Evolutionary conservation across 495 filamentous ascomycete genomes (phyloP).

Genomic region (Penicillium manginii): DNA sequence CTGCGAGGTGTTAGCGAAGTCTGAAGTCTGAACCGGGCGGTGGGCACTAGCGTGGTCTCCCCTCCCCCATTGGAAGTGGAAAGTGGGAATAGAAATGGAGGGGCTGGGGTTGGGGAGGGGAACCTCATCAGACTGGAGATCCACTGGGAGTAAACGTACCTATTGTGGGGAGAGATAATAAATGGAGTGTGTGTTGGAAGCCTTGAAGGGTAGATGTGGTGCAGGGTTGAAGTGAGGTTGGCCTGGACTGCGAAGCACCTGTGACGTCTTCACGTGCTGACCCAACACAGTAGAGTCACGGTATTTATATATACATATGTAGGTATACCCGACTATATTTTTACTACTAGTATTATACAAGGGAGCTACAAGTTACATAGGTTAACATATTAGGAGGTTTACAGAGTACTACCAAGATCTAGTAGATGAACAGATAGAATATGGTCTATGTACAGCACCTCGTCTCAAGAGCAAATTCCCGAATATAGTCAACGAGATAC

Average conservation of each 20-base stretch:
- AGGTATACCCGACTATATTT: not conserved
- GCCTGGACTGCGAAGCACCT: conserved; percentile 13
- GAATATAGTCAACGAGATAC: not conserved
- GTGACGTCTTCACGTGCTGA: conserved; percentile 40
- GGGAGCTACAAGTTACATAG: too few species aligned
- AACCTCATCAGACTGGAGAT: not conserved
- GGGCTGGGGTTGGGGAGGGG: conserved; percentile 5
- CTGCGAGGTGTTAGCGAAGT: conserved; percentile 10
- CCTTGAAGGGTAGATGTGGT: too few species aligned
- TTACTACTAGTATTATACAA: not conserved
- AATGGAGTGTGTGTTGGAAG: not conserved
- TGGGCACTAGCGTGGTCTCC: conserved; percentile 19
- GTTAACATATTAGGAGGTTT: not conserved
- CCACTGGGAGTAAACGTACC: not conserved
- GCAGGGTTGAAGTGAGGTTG: not conserved
- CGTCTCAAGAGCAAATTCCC: not conserved
- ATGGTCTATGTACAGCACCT: conserved; percentile 23
- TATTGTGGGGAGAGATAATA: not conserved
- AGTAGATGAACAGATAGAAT: not conserved
- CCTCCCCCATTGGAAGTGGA: conserved; percentile 10
- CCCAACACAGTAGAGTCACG: not conserved
- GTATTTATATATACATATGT: too few species aligned
- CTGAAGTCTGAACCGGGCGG: not conserved
- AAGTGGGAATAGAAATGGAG: not conserved
- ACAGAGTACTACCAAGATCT: not conserved